Evolutionary conservation across 1,284 basidiomycete genomes (phyloP).

Genomic region (Fomitopsis pinicola): DNA sequence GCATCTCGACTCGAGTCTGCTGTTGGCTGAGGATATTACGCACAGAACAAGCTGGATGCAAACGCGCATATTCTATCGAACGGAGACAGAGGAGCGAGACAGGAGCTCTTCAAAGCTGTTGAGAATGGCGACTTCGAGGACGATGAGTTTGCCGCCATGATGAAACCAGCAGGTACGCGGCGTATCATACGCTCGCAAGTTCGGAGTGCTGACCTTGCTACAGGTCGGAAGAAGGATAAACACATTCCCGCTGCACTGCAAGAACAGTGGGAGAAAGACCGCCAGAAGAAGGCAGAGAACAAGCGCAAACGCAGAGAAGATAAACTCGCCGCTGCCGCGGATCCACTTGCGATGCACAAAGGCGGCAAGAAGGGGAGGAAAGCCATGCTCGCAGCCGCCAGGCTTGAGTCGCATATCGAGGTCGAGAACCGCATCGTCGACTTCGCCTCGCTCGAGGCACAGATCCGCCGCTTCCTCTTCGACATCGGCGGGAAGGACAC

Average conservation of each 20-base stretch:
- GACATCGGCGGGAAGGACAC: conserved; percentile 45
- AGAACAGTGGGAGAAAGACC: conserved; percentile 78
- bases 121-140: conserved; percentile 54
- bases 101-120: conserved; percentile 61
- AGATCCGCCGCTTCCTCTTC: conserved; percentile 67
- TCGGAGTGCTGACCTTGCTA: neutral
- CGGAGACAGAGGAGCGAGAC: conserved; percentile 47
- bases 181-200: neutral
- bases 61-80: conserved; percentile 33
- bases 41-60: conserved; percentile 42
- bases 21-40: neutral
- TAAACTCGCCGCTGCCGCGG: conserved; percentile 48
- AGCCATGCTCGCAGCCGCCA: conserved; percentile 51
- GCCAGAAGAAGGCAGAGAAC: conserved; percentile 74
- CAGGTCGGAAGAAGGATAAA: conserved; percentile 57
- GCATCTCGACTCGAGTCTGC: neutral
- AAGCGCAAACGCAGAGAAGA: conserved; percentile 64
- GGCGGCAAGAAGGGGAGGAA: conserved; percentile 68
- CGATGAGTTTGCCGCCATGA: conserved; percentile 26
- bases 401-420: conserved; percentile 40
- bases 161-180: conserved; percentile 25
- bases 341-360: conserved; percentile 52
- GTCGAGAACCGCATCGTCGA: conserved; percentile 51
- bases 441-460: conserved; percentile 53
- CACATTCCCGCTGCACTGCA: conserved; percentile 59